Base-by-base conservation (phyloP, 192 early-diverging fungal genomes). In the Coemansia sp. region DNA sequence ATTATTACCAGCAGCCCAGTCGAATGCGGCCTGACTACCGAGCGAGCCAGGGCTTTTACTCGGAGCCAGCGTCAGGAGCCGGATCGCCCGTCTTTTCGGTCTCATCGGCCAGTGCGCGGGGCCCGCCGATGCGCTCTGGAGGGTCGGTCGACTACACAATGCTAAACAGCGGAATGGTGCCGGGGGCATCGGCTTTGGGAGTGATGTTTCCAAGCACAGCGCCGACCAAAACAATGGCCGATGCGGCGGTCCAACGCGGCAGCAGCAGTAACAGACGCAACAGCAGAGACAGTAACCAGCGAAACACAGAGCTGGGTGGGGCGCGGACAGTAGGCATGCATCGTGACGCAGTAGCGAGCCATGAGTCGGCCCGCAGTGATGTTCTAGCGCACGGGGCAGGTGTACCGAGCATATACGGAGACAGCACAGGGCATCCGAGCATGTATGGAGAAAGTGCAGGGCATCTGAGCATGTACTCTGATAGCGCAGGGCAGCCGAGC, bases 11-110 rank as follows among this genome's bases (percentile, higher is more conserved):
- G 29, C 66, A 64, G 41, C 74, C 75, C 26, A 55, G 63, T 22
- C 51, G 65, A 18, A 39, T 77, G 19, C 65, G 65, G 27, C 23
- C 69, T 4, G 69, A 77, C 38, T 61, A 51, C 41, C 48, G 61
- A 14, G 38, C 16, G 10, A 38, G 18, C 9, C 65, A 71, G 47
- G 75, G 75, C 8, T 72, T 78, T 37, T 60, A 54, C 54, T 78
- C 75, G 2, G 69, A 78, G 66, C 75, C 75, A 11, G 66, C 55
- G 26, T 78, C 75, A 2, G 66, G 49, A 7, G 57, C 75, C 11
- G 75, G 62, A 59, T 78, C 75, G 51, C 75, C 75, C 0, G 66
- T 61, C 18, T 60, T 18, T 41, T 63, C 38, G 52, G 52, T 39
- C 37, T 54, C 60, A 4, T 62, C 60, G 23, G 24, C 51, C n/a